Base-by-base conservation (phyloP, 2,329 filamentous ascomycete genomes). In the Ramichloridium luteum region DNA sequence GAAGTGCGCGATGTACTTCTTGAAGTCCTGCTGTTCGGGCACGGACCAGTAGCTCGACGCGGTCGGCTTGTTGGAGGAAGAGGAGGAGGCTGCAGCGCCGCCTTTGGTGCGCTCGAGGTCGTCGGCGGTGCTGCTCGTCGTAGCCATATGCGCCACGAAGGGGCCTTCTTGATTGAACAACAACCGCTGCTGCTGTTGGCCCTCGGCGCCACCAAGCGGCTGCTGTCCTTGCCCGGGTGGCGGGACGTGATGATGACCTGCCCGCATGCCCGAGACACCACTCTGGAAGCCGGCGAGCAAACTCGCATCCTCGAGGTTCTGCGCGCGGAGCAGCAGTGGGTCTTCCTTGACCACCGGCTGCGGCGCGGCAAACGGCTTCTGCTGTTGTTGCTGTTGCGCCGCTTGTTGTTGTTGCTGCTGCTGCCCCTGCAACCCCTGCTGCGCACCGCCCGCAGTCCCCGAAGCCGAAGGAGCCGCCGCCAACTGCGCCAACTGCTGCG, bases 31-130 rank as follows among this genome's bases (percentile, higher is more conserved):
- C 33, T 78, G 69, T 57, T 90, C 82, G 1, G 78, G 79, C 13
- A 88, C 81, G 47, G 81, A 88, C 82, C 82, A 90, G 54, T 90
- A 90, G 55, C 81, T 88, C 1, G 79, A 84, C 10, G 54, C 48
- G 25, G 46, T 46, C 16, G 48, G 43, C 37, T 51, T 48, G 20
- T n/a, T 23, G 8, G 20, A 23, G 20, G 20, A 8, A 8, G 20
- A 8, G 8, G 20, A 23, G 8, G 20, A 8, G n/a, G 20, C 20
- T 13, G 47, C 38, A 15, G 43, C 25, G 20, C 20, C 20, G 8
- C 8, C 20, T 30, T 47, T 51, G 9, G 37, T 26, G 8, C 41
- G 41, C n/a, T 43, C 45, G 3, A 27, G 28, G 5, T 51, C 50
- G 8, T 52, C 50, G 6, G 28, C 8, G 10, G 32, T 10, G n/a